These are phyloP conservation scores for Xylaria scruposa DNA, from an alignment of 495 filamentous ascomycete genomes.

Conservation along the genomic window DNA sequence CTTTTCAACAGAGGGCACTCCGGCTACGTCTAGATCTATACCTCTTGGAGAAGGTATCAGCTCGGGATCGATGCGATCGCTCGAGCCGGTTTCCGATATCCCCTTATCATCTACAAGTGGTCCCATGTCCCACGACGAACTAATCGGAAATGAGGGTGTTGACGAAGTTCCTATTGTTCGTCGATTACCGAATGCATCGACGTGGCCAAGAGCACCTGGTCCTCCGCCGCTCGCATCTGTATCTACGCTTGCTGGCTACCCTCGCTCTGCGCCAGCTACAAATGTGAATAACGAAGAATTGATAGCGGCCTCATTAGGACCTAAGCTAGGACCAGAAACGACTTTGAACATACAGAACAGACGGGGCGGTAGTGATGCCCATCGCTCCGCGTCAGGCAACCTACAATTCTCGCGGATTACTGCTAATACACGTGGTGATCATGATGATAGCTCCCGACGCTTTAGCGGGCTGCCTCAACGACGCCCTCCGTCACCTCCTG, in stretches of 20 bases:
- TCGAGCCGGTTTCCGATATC: slow-evolving; percentile 35
- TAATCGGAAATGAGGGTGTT: slow-evolving; percentile 21
- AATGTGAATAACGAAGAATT: slow-evolving; percentile 37
- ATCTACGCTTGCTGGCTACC: slow-evolving; percentile 43
- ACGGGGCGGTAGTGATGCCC: slow-evolving; percentile 28
- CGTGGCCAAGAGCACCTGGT: slow-evolving; percentile 51
- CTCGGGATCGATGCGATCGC: slow-evolving; percentile 31
- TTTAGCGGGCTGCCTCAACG: slow-evolving; percentile 35
- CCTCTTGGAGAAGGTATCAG: slow-evolving; percentile 22
- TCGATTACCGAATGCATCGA: slow-evolving; percentile 49
- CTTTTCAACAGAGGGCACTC: slow-evolving; percentile 32
- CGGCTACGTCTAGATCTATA: slow-evolving; percentile 32
- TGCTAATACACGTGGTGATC: slow-evolving; percentile 31
- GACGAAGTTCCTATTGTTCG: slow-evolving; percentile 33
- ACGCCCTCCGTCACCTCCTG: slow-evolving; percentile 36
- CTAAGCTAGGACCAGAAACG: slow-evolving; percentile 41
- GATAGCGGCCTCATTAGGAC: slow-evolving; percentile 41
- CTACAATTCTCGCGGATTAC: slow-evolving; percentile 44
- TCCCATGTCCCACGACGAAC: slow-evolving; percentile 30
- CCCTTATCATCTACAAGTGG: slow-evolving; percentile 28
- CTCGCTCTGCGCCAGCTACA: slow-evolving; percentile 50
- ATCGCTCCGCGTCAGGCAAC: slow-evolving; percentile 41
- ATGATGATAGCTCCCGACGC: slow-evolving; percentile 28
- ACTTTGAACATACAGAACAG: slow-evolving; percentile 36
- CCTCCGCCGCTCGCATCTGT: slow-evolving; percentile 24